phyloP scores from a whole-genome alignment of 2,329 filamentous ascomycete genomes.

The Podosphaera fusca region DNA sequence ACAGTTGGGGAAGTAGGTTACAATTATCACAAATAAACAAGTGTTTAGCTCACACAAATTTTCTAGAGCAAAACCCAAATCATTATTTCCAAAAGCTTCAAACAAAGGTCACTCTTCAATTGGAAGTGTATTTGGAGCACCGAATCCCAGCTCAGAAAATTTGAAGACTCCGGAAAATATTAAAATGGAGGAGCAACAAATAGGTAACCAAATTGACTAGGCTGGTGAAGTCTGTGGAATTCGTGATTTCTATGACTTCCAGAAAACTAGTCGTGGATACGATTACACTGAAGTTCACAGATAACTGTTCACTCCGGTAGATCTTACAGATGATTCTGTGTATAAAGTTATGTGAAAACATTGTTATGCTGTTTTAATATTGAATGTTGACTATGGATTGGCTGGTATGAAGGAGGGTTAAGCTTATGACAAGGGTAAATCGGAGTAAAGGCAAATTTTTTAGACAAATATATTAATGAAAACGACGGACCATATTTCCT shows the following conservation, averaged over 20 bases:
- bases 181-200: slow-evolving; percentile 4
- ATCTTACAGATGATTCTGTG: background rate
- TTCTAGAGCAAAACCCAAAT: slow-evolving; percentile 38
- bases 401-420: background rate
- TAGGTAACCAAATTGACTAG: too few species aligned
- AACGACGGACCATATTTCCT: background rate
- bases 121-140: slow-evolving; percentile 11
- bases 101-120: slow-evolving; percentile 30
- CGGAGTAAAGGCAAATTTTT: background rate
- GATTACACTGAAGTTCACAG: too few species aligned
- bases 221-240: too few species aligned
- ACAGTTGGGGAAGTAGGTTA: slow-evolving; percentile 50
- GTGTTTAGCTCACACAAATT: background rate
- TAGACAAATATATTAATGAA: background rate
- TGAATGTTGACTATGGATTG: background rate
- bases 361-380: background rate
- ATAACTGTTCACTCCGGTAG: too few species aligned
- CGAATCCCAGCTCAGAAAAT: slow-evolving; percentile 4
- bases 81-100: slow-evolving; percentile 41
- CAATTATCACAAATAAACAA: background rate
- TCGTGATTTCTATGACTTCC: too few species aligned
- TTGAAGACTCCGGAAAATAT: slow-evolving; percentile 4
- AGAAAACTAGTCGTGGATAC: too few species aligned
- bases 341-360: background rate
- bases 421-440: background rate